Evolutionary conservation across 2,329 filamentous ascomycete genomes (phyloP).

Genomic region (Zalaria sp.): DNA sequence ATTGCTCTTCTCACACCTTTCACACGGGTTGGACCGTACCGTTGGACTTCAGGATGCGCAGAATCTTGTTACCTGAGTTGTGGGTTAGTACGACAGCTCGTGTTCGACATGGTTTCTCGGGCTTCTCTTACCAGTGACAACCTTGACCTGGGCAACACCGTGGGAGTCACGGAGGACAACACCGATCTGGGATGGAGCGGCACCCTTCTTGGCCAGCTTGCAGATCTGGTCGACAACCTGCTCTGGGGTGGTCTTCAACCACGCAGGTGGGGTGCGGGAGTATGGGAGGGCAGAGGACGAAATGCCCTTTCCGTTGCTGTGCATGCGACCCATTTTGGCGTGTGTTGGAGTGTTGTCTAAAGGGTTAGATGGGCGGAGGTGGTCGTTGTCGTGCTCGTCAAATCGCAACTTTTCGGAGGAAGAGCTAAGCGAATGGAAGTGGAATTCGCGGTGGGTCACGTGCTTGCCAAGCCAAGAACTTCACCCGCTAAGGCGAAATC

Average conservation of each 20-base stretch:
- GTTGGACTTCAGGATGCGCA: constrained; percentile 93
- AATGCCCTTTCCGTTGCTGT: constrained; percentile 99
- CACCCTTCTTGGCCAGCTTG: constrained; percentile 98
- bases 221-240: constrained; percentile 98
- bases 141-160: constrained; percentile 94
- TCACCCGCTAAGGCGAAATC: neutral
- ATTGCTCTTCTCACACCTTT: constrained; percentile 17
- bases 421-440: constrained; percentile 5
- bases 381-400: constrained; percentile 4
- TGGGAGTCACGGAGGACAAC: constrained; percentile 96
- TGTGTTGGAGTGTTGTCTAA: constrained; percentile 14
- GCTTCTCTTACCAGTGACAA: constrained; percentile 39
- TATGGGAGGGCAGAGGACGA: constrained; percentile 91
- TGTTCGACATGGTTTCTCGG: too few species aligned
- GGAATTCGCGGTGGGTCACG: neutral
- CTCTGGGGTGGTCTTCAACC: constrained; percentile 98
- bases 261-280: constrained; percentile 81
- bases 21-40: constrained; percentile 55
- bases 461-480: neutral
- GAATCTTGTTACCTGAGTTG: constrained; percentile 86
- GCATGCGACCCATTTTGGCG: constrained; percentile 84
- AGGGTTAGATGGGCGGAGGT: constrained; percentile 4
- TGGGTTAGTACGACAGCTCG: constrained; percentile 5
- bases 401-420: neutral
- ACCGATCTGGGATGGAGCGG: constrained; percentile 97